Conservation (phyloP, 2,329 filamentous ascomycete genomes). For the Penicillium sp. region DNA sequence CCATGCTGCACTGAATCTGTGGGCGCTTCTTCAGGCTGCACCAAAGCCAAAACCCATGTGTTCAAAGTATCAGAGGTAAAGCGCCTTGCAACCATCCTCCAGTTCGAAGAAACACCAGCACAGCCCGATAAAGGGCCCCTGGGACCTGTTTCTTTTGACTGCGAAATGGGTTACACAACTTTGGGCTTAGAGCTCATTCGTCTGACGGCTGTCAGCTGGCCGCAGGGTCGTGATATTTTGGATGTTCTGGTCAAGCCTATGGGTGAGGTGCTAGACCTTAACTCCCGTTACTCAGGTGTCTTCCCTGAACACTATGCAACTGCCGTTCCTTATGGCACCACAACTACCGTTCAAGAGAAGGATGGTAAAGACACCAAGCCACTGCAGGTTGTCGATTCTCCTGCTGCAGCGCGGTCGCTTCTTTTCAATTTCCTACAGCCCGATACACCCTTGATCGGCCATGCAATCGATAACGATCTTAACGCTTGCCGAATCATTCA, state of each 20-base stretch:
- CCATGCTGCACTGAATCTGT: conserved; percentile 76
- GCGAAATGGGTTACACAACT: conserved; percentile 96
- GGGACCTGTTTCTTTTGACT: conserved; percentile 77
- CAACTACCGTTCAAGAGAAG: conserved; percentile 25
- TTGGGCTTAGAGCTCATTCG: conserved; percentile 86
- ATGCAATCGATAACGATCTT: conserved; percentile 93
- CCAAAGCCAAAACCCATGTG: conserved; percentile 70
- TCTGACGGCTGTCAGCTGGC: conserved; percentile 86
- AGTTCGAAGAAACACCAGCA: conserved; percentile 73
- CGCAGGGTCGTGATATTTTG: conserved; percentile 69
- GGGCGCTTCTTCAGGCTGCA: conserved; percentile 75
- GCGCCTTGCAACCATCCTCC: conserved; percentile 73
- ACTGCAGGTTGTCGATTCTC: conserved; percentile 74
- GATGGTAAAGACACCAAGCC: conserved; percentile 27
- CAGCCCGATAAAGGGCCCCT: conserved; percentile 31
- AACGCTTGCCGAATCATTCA: conserved; percentile 84
- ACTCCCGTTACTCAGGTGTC: conserved; percentile 89
- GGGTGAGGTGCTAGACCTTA: conserved; percentile 84
- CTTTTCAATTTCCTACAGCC: conserved; percentile 75
- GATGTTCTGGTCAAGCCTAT: conserved; percentile 83
- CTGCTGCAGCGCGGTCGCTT: conserved; percentile 70
- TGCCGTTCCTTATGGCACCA: conserved; percentile 58
- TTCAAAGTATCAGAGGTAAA: conserved; percentile 80
- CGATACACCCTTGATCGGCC: conserved; percentile 80
- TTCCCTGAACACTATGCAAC: conserved; percentile 72